phyloP scores from a whole-genome alignment of 768 basidiomycete genomes.

The Phanerochaete sordida region DNA sequence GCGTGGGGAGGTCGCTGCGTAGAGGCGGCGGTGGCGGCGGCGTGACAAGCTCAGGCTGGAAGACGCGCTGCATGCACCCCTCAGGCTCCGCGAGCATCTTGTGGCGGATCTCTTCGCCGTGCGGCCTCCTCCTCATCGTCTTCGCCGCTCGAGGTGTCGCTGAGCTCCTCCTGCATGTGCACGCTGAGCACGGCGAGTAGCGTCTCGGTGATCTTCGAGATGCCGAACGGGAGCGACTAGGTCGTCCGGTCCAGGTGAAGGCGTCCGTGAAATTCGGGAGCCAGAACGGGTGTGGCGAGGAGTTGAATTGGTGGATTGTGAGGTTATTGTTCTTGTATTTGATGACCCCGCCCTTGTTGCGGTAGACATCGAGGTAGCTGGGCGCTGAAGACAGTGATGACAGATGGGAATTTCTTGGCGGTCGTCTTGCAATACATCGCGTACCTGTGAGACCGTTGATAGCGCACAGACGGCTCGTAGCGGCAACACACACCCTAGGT shows the following conservation, averaged over 20 bases:
- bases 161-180: conserved; percentile 94
- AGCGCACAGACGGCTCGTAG: background rate
- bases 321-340: conserved; percentile 97
- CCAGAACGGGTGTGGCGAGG: conserved; percentile 79
- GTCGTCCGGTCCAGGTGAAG: too few species aligned
- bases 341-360: conserved; percentile 94
- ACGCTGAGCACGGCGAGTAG: conserved; percentile 94
- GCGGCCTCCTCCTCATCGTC: conserved; percentile 32
- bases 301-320: conserved; percentile 57
- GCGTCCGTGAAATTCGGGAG: conserved; percentile 99
- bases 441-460: background rate
- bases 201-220: conserved; percentile 99
- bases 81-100: conserved; percentile 95
- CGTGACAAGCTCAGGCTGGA: conserved; percentile 66
- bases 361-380: conserved; percentile 94
- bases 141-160: conserved; percentile 32
- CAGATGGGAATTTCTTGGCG: conserved; percentile 10
- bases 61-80: conserved; percentile 86
- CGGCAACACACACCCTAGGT: conserved; percentile 67
- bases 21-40: background rate
- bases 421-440: conserved; percentile 25
- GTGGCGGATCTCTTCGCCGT: conserved; percentile 81
- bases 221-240: conserved; percentile 97
- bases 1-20: background rate
- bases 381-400: conserved; percentile 77